A percentile compares a stretch with the other conserved stretches of the same genome.
Evolutionary conservation across 805 yeast species (phyloP).

Genomic region (Kodamaea kakaduensis): DNA sequence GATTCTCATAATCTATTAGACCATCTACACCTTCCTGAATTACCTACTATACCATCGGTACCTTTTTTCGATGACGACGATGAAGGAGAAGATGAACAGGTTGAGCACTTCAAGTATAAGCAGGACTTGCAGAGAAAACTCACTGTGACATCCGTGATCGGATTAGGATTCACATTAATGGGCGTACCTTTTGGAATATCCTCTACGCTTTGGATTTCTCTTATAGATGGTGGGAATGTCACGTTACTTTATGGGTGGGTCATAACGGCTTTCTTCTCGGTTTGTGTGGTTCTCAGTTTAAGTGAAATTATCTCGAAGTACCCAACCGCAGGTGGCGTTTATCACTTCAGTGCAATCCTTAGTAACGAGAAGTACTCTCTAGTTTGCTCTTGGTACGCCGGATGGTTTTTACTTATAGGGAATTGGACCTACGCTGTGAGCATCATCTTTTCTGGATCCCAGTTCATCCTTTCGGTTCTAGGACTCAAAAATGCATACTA

Average conservation of each 20-base stretch:
- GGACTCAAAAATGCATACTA: conserved; percentile 59
- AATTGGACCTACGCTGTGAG: conserved; percentile 76
- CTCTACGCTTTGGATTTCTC: conserved; percentile 65
- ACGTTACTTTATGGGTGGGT: conserved; percentile 76
- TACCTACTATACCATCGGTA: conserved; percentile 5
- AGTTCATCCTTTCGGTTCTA: conserved; percentile 62
- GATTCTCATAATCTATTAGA: conserved; percentile 1
- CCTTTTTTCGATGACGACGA: conserved; percentile 22
- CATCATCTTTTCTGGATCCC: conserved; percentile 72
- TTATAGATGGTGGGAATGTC: conserved; percentile 73
- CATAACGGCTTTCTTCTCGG: conserved; percentile 57
- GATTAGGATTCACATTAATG: conserved; percentile 76
- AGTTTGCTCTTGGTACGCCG: conserved; percentile 69
- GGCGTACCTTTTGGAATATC: conserved; percentile 79
- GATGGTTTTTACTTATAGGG: conserved; percentile 71
- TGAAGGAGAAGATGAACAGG: conserved; percentile 49
- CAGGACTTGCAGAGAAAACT: conserved; percentile 67
- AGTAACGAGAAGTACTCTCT: conserved; percentile 56
- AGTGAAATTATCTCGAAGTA: conserved; percentile 76
- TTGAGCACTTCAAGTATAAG: conserved; percentile 70
- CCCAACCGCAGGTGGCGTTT: conserved; percentile 73
- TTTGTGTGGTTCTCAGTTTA: conserved; percentile 64
- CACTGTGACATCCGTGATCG: conserved; percentile 67
- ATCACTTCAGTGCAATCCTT: conserved; percentile 71
- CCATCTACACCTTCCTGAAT: not conserved